Percentiles rank a stretch among this genome's conserved stretches.
These are phyloP conservation scores for Carex sylvatica DNA, from an alignment of 202 grass and related monocot genomes.

Conservation along the genomic window DNA sequence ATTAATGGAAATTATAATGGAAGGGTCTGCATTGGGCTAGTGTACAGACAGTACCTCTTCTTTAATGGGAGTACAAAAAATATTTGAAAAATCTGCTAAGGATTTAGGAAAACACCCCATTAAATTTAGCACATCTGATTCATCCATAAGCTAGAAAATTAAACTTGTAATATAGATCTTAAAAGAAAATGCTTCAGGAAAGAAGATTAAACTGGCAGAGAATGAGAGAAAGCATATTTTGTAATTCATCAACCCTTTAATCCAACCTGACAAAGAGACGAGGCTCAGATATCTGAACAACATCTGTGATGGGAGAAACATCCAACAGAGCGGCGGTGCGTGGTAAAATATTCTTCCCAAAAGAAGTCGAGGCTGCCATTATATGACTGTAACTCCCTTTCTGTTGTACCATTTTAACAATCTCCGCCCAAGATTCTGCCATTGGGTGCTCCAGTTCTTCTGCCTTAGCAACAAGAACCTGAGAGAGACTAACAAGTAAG, in stretches of 20 bases:
- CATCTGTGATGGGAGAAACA: conserved; percentile 88
- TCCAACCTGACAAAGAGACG: conserved; percentile 72
- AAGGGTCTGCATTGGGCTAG: neutral
- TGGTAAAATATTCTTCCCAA: conserved; percentile 92
- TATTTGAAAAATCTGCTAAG: neutral
- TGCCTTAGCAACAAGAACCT: conserved; percentile 81
- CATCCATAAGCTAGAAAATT: neutral
- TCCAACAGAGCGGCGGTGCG: conserved; percentile 81
- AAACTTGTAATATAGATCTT: conserved; percentile 2
- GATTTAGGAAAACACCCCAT: neutral
- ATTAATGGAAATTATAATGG: neutral
- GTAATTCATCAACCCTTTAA: conserved; percentile 14
- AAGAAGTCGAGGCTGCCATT: conserved; percentile 72
- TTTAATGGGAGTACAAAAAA: neutral
- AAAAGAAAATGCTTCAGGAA: neutral
- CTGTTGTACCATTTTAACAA: conserved; percentile 62
- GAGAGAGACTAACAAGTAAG: neutral
- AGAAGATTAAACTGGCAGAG: neutral
- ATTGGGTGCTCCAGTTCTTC: conserved; percentile 59
- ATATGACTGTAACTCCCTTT: conserved; percentile 76
- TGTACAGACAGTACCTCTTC: neutral
- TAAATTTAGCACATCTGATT: neutral
- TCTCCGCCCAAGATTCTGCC: conserved; percentile 74
- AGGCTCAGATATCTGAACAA: conserved; percentile 62
- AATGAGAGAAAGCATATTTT: neutral